Evolutionary conservation across 2,329 filamentous ascomycete species (phyloP).

Genomic region (Trichoderma endophyticum): DNA sequence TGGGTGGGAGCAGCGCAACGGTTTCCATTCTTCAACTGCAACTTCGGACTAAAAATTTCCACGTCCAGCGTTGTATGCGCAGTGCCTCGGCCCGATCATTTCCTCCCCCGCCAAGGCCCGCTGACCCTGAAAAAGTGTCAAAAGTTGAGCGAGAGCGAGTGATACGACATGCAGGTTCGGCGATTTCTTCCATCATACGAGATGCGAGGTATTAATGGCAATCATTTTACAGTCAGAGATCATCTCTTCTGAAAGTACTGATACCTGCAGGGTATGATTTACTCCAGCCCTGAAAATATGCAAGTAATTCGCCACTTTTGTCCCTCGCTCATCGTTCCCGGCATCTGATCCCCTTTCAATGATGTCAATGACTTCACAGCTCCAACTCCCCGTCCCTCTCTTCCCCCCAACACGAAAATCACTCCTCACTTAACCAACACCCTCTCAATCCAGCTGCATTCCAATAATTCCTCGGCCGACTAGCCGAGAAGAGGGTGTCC

Average conservation of each 20-base stretch:
- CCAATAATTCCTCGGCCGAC: not conserved
- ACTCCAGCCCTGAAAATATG: too few relatives aligned
- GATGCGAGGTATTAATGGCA: not conserved
- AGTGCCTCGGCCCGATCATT: conserved; percentile 7
- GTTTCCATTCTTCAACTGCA: not conserved
- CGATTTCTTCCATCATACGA: not conserved
- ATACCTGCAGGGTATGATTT: not conserved
- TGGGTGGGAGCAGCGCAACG: not conserved
- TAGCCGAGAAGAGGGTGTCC: not conserved
- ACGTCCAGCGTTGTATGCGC: not conserved
- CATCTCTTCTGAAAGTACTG: not conserved
- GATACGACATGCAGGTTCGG: not conserved
- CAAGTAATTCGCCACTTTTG: not conserved
- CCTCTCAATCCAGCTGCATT: not conserved
- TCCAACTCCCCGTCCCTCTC: not conserved
- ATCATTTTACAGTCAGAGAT: not conserved
- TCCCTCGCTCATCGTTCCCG: not conserved
- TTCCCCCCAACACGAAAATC: not conserved
- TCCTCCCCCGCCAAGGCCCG: not conserved
- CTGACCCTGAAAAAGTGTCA: not conserved
- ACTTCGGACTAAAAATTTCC: not conserved
- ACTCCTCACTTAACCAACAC: not conserved
- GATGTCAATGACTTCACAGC: not conserved
- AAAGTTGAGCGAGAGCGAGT: not conserved
- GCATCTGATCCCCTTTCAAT: not conserved